A percentile compares a stretch with the other conserved stretches of the same genome.
These are phyloP conservation scores for Toxicodendron radicans DNA, from an alignment of 345 rosid genomes.

Conservation along the genomic window DNA sequence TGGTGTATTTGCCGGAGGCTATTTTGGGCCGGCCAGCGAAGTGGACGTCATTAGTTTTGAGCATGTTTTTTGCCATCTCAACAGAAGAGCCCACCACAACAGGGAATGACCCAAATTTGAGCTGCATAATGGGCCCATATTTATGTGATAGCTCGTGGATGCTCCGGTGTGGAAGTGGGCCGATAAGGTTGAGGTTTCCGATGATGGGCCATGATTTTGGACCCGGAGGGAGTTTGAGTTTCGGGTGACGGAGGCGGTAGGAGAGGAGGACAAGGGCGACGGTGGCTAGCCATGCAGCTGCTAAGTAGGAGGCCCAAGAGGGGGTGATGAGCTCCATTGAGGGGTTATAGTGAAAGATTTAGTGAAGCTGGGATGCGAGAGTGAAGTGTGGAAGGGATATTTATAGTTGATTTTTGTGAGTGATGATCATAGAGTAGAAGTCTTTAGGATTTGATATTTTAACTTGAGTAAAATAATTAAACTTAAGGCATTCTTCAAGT, in stretches of 20 bases:
- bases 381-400: too few relatives aligned
- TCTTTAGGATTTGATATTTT: too few relatives aligned
- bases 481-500: too few relatives aligned
- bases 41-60: conserved; percentile 52
- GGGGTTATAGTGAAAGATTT: not conserved
- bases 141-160: conserved; percentile 52
- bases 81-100: conserved; percentile 52
- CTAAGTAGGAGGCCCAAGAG: conserved; percentile 24
- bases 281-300: conserved; percentile 37
- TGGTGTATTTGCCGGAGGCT: conserved; percentile 65
- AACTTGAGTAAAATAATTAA: too few relatives aligned
- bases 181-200: conserved; percentile 67
- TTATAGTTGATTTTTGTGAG: not conserved
- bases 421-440: too few relatives aligned
- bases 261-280: conserved; percentile 37
- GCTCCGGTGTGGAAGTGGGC: conserved; percentile 62
- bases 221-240: conserved; percentile 53
- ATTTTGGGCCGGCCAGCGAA: conserved; percentile 49
- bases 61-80: conserved; percentile 50
- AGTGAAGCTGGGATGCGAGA: too few relatives aligned
- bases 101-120: conserved; percentile 55
- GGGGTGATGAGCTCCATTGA: conserved; percentile 21
- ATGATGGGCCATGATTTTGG: conserved; percentile 70
- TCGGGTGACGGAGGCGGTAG: conserved; percentile 30
- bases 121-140: conserved; percentile 61